Base-by-base conservation (phyloP, 164 flowering plant species). In the Kalanchoe fedtschenkoi region DNA sequence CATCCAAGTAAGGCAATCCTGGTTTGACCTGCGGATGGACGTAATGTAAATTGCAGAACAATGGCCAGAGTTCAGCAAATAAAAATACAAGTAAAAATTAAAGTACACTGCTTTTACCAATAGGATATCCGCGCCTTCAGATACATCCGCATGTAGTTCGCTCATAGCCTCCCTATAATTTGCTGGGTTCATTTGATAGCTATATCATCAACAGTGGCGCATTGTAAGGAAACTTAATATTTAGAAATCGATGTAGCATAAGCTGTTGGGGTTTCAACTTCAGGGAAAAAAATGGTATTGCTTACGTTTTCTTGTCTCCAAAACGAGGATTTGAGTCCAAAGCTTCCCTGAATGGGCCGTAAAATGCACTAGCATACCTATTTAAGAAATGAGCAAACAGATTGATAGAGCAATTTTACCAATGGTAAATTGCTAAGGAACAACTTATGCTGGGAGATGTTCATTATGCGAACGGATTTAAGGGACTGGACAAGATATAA, bases 171-270 rank as follows among this genome's bases (percentile, higher is more conserved):
- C 96, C 75, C 97, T 85, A 44, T 76, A 86, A 54, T 95, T 91
- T 66, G 93, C 99, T 62, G 96, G 97, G 76, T 91, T 89, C 97
- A 95, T 95, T 80, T 91, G 96, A 65, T 91, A 95, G 65, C 97
- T 95, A 65, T 75, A 65, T 75, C 56, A 66, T 72, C 74, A 56
- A 26, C 38, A 63, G 73, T 66, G 61, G 35, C 76, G 76, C 54
- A 34, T 47, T 19, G 15, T 68, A 6, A 43, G 8, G 26, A 35
- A 54, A 65, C 61, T 67, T 41, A 73, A 71, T 38, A 62, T 14
- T 42, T 55, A 42, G n/a, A 16, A 34, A 58, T 6, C 16, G 14
- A 46, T 14, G 47, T 19, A 33, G 43, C 16, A 55, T 21, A 32
- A 54, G 9, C 2, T 16, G 39, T 11, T 37, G 7, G 51, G 53